These are phyloP conservation scores for Tilletia caries DNA, from an alignment of 1,284 basidiomycete species.

Conservation along the genomic window DNA sequence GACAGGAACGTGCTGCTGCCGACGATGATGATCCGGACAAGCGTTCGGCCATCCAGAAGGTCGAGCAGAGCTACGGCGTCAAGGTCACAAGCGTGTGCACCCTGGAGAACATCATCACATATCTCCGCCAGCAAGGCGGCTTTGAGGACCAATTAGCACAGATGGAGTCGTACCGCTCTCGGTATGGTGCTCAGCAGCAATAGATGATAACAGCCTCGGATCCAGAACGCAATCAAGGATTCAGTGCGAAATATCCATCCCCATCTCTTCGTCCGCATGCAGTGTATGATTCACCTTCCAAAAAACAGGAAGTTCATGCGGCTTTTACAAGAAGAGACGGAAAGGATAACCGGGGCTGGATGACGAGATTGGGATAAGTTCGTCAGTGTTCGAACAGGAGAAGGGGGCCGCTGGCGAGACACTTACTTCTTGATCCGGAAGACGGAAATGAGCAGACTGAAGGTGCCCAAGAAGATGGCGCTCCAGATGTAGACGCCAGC, in stretches of 20 bases:
- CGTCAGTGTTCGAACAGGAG: too few relatives aligned
- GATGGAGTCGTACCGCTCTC: slow-evolving; percentile 76
- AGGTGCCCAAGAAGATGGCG: slow-evolving; percentile 74
- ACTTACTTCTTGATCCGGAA: slow-evolving; percentile 87
- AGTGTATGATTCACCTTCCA: too few relatives aligned
- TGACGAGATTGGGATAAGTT: background rate
- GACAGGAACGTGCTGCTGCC: slow-evolving; percentile 74
- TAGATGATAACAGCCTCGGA: background rate
- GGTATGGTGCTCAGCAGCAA: slow-evolving; percentile 63
- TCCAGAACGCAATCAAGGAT: too few relatives aligned
- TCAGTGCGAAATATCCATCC: too few relatives aligned
- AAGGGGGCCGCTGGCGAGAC: slow-evolving; percentile 12
- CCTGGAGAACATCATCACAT: slow-evolving; percentile 80
- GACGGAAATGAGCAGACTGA: slow-evolving; percentile 80
- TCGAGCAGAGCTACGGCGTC: slow-evolving; percentile 72
- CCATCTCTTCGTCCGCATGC: too few relatives aligned
- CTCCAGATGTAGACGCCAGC: slow-evolving; percentile 86
- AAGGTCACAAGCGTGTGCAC: slow-evolving; percentile 71
- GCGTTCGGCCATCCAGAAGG: slow-evolving; percentile 61
- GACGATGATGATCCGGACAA: slow-evolving; percentile 55
- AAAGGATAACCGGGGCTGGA: slow-evolving; percentile 38
- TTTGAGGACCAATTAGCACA: slow-evolving; percentile 64
- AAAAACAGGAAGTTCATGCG: too few relatives aligned
- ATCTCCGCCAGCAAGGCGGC: slow-evolving; percentile 70
- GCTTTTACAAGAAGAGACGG: slow-evolving; percentile 34